phyloP scores from a whole-genome alignment of 257 asterid genomes.

The Ballota nigra region DNA sequence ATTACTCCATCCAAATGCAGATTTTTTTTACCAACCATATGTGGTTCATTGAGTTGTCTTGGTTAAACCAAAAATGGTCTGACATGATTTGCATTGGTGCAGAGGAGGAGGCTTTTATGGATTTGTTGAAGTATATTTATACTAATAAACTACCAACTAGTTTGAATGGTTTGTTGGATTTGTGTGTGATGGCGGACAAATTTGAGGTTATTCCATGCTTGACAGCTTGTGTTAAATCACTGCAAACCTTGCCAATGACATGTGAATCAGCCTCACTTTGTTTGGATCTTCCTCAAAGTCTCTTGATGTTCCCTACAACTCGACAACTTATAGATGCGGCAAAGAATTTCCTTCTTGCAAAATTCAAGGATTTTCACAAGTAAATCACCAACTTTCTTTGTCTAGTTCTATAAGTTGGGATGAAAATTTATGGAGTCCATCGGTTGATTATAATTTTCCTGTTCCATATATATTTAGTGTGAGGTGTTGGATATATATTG shows the following conservation, averaged over 20 bases:
- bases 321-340: background rate
- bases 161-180: background rate
- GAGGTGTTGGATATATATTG: background rate
- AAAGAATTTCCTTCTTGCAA: background rate
- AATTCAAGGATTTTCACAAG: background rate
- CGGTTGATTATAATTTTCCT: too few species aligned
- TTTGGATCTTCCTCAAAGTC: background rate
- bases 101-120: background rate
- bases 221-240: background rate
- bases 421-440: too few species aligned
- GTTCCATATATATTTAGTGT: background rate
- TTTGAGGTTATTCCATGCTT: background rate
- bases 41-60: too few species aligned
- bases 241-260: background rate
- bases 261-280: background rate
- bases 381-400: background rate
- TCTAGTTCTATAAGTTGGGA: background rate
- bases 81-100: background rate
- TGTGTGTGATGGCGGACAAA: background rate
- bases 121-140: background rate
- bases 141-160: background rate
- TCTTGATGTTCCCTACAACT: background rate
- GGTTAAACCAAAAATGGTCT: too few species aligned
- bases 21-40: too few species aligned
- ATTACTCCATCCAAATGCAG: too few species aligned